phyloP scores from a whole-genome alignment of 495 filamentous ascomycete species.

The Ramalina intermedia region DNA sequence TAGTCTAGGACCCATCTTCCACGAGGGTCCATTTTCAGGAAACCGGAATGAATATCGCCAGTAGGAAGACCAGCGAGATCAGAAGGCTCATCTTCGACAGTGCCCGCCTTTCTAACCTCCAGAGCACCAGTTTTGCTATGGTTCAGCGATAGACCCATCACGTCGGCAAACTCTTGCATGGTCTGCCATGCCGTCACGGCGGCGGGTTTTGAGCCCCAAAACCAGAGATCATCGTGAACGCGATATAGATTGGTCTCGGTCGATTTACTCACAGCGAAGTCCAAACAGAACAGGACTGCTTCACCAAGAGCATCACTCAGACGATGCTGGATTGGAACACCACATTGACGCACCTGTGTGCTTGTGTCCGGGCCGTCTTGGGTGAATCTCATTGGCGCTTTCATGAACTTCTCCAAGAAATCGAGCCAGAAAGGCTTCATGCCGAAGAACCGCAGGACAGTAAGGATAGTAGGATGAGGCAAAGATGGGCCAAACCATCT shows the following conservation, averaged over 20 bases:
- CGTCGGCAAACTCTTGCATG: slow-evolving; percentile 31
- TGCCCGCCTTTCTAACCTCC: slow-evolving; percentile 16
- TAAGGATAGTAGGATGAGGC: slow-evolving; percentile 38
- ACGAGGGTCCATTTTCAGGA: slow-evolving; percentile 17
- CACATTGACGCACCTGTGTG: slow-evolving; percentile 30
- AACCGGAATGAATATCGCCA: slow-evolving; percentile 17
- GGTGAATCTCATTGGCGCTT: slow-evolving; percentile 39
- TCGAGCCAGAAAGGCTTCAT: slow-evolving; percentile 34
- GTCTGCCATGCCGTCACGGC: slow-evolving; percentile 37
- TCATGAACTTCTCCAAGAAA: slow-evolving; percentile 43
- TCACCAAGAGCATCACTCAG: slow-evolving; percentile 40
- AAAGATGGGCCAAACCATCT: slow-evolving; percentile 38
- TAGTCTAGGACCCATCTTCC: slow-evolving; percentile 41
- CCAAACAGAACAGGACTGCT: slow-evolving; percentile 41
- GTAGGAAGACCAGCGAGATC: slow-evolving; percentile 5
- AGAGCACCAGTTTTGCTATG: slow-evolving; percentile 37
- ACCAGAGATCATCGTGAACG: slow-evolving; percentile 50
- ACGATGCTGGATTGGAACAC: slow-evolving; percentile 38
- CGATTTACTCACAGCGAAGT: slow-evolving; percentile 40
- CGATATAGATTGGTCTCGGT: slow-evolving; percentile 30
- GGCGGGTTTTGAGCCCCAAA: slow-evolving; percentile 35
- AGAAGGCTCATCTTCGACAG: neutral
- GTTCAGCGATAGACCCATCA: slow-evolving; percentile 38
- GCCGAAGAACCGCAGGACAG: slow-evolving; percentile 37
- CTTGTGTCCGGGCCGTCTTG: slow-evolving; percentile 27